Evolutionary conservation across 2,329 filamentous ascomycete genomes (phyloP).

Genomic region (Metarhizium anisopliae): DNA sequence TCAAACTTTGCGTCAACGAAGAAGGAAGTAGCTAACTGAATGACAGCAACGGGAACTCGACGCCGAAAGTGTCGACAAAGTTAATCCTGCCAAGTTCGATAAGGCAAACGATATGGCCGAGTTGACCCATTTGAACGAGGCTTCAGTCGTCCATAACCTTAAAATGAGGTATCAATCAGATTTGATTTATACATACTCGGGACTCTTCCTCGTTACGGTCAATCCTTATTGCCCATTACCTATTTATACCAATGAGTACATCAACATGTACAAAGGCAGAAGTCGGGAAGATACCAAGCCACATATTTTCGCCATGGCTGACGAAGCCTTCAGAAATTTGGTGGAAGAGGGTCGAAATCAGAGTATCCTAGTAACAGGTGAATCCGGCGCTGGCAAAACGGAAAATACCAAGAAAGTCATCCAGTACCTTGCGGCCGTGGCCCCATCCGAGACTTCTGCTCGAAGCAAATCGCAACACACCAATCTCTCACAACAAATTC

Average conservation of each 20-base stretch:
- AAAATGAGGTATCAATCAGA: slow-evolving; percentile 92
- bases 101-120: slow-evolving; percentile 99
- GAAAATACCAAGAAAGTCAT: slow-evolving; percentile 99
- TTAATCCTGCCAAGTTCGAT: slow-evolving; percentile 99
- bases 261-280: slow-evolving; percentile 95
- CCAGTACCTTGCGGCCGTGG: slow-evolving; percentile 92
- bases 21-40: slow-evolving; percentile 11
- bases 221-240: slow-evolving; percentile 93
- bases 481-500: slow-evolving; percentile 90
- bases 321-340: slow-evolving; percentile 90
- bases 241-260: slow-evolving; percentile 93
- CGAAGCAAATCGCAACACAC: slow-evolving; percentile 57
- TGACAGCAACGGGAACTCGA: slow-evolving; percentile 76
- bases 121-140: slow-evolving; percentile 93
- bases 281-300: slow-evolving; percentile 90
- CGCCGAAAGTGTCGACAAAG: slow-evolving; percentile 86
- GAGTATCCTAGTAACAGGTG: slow-evolving; percentile 94
- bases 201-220: slow-evolving; percentile 90
- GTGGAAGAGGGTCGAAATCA: slow-evolving; percentile 94
- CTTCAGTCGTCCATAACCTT: slow-evolving; percentile 94
- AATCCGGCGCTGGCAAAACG: slow-evolving; percentile 96
- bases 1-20: neutral
- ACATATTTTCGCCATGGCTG: slow-evolving; percentile 96
- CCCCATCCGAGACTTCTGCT: slow-evolving; percentile 66
- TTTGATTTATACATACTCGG: slow-evolving; percentile 96